phyloP scores from a whole-genome alignment of 108 stramenopile species.

The Discostella pseudostelligera region DNA sequence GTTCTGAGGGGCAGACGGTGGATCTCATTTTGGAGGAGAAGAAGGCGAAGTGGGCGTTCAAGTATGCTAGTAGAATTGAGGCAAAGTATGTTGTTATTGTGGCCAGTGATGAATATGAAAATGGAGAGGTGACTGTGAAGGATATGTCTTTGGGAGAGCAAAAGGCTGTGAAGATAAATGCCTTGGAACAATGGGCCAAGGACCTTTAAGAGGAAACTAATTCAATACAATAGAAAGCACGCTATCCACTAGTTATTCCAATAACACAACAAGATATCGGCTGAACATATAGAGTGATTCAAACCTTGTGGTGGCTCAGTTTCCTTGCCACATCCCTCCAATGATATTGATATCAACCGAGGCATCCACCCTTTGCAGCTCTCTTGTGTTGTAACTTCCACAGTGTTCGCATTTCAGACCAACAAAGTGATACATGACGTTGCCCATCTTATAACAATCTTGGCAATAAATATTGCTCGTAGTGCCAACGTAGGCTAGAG shows the following conservation, averaged over 20 bases:
- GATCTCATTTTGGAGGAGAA: conserved; percentile 89
- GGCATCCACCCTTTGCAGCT: conserved; percentile 64
- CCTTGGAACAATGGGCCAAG: conserved; percentile 52
- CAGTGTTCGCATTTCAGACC: conserved; percentile 80
- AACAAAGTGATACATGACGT: conserved; percentile 82
- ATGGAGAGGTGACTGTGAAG: conserved; percentile 83
- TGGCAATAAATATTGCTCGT: conserved; percentile 85
- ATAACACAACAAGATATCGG: not conserved
- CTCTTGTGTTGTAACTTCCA: conserved; percentile 85
- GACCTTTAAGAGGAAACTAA: not conserved
- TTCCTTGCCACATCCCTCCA: conserved; percentile 28
- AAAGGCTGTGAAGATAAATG: conserved; percentile 57
- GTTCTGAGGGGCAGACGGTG: conserved; percentile 79
- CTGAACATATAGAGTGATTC: not conserved
- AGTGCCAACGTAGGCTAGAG: conserved; percentile 62
- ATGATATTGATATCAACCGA: conserved; percentile 15
- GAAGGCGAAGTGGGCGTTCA: conserved; percentile 95
- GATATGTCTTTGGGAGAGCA: conserved; percentile 72
- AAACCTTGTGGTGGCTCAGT: not conserved
- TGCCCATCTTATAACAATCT: conserved; percentile 78
- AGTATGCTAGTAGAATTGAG: conserved; percentile 91
- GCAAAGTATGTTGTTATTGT: conserved; percentile 87
- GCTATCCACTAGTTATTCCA: not conserved
- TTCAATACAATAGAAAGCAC: no score
- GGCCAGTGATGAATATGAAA: conserved; percentile 83